A percentile compares a stretch with the other conserved stretches of the same genome.
Conservation (phyloP, 345 rosid genomes). For the Salix brachista region DNA sequence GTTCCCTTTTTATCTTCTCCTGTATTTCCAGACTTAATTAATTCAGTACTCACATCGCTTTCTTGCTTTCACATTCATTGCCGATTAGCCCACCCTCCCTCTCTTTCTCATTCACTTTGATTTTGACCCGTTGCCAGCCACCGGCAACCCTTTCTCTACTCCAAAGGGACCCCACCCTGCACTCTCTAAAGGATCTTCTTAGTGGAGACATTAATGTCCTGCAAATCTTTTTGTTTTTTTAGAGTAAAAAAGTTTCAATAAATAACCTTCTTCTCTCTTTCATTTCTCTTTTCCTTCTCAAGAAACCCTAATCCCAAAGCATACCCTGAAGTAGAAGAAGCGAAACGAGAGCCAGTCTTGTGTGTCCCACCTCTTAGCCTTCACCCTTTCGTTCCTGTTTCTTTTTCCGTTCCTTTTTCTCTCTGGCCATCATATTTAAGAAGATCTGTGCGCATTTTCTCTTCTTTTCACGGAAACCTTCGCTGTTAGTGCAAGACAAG, state of each 20-base stretch:
- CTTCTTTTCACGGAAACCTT: conserved; percentile 17
- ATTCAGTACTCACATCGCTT: conserved; percentile 8
- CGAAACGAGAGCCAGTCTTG: background rate
- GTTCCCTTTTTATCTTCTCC: background rate
- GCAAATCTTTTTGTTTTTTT: conserved; percentile 7
- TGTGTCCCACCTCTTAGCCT: background rate
- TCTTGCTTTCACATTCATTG: conserved; percentile 13
- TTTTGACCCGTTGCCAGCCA: conserved; percentile 90
- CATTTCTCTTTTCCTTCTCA: conserved; percentile 19
- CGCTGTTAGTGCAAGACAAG: conserved; percentile 21
- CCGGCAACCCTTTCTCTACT: conserved; percentile 44
- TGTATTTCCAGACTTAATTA: background rate
- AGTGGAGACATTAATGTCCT: conserved; percentile 26
- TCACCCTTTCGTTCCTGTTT: background rate
- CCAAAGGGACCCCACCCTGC: conserved; percentile 55
- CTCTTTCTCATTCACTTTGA: conserved; percentile 49
- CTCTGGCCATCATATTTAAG: background rate
- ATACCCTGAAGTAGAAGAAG: background rate
- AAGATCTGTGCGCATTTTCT: conserved; percentile 10
- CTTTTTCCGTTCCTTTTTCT: background rate
- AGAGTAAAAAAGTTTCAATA: conserved; percentile 26
- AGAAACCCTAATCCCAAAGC: conserved; percentile 39
- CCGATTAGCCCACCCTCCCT: conserved; percentile 10
- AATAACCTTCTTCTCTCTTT: conserved; percentile 26
- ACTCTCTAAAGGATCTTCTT: conserved; percentile 41